Percentiles rank a stretch among this genome's conserved stretches.
Conservation (phyloP, 1,139 yeast species). For the Yamadazyma diospyri region DNA sequence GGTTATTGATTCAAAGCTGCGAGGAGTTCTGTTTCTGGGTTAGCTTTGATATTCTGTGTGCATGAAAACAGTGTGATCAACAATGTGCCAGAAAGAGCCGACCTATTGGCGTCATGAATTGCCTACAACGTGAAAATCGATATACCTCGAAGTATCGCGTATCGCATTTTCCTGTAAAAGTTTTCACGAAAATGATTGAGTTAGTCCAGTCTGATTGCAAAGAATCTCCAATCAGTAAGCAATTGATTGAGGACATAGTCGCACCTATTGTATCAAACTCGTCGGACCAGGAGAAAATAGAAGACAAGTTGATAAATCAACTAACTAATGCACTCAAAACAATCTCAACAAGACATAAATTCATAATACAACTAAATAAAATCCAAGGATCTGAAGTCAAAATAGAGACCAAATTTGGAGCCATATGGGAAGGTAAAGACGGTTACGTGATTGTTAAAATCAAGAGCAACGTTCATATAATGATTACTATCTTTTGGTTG, state of each 20-base stretch:
- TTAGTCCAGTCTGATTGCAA: not conserved
- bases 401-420: slow-evolving; percentile 6
- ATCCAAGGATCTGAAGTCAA: slow-evolving; percentile 4
- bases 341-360: slow-evolving; percentile 8
- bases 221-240: slow-evolving; percentile 5
- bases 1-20: not conserved
- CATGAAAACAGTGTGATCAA: no score
- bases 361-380: slow-evolving; percentile 5
- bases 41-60: no score
- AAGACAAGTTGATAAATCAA: slow-evolving; percentile 4
- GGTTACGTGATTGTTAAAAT: slow-evolving; percentile 4
- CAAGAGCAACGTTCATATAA: not conserved
- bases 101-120: no score
- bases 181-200: not conserved
- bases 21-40: no score
- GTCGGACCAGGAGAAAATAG: not conserved
- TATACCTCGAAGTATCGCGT: not conserved
- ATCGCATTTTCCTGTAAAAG: not conserved
- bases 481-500: slow-evolving; percentile 4
- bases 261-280: not conserved
- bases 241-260: not conserved
- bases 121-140: no score
- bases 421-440: slow-evolving; percentile 8
- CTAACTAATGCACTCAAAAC: slow-evolving; percentile 2
- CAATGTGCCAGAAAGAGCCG: no score